Conservation (phyloP, 1,139 yeast genomes). For the Fermentozyma sake region DNA sequence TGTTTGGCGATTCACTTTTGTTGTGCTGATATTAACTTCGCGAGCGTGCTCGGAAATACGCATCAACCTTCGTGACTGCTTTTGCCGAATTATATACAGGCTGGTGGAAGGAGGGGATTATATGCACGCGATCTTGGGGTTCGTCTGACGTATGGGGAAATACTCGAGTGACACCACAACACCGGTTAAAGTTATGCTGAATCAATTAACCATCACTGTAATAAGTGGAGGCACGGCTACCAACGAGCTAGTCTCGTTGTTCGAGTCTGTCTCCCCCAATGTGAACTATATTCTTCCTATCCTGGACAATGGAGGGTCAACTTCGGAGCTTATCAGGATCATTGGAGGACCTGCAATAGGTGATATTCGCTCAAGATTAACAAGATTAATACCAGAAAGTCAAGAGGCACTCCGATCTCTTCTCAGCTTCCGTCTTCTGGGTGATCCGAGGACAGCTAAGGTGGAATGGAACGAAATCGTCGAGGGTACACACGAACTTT, state of each 20-base stretch:
- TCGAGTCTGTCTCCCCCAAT: slow-evolving; percentile 33
- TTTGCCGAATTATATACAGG: slow-evolving; percentile 30
- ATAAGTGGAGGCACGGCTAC: slow-evolving; percentile 79
- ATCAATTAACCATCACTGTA: too few species aligned
- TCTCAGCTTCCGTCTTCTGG: slow-evolving; percentile 59
- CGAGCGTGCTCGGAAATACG: slow-evolving; percentile 33
- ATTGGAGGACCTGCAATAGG: slow-evolving; percentile 96
- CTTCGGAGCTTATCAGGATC: slow-evolving; percentile 84
- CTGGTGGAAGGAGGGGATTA: too few species aligned
- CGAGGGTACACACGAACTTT: slow-evolving; percentile 70
- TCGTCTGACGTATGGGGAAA: too few species aligned
- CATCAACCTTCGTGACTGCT: slow-evolving; percentile 31
- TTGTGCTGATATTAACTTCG: slow-evolving; percentile 23
- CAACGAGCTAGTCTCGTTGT: slow-evolving; percentile 53
- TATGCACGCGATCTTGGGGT: too few species aligned
- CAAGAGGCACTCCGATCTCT: slow-evolving; percentile 43
- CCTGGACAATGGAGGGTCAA: slow-evolving; percentile 93
- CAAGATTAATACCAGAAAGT: slow-evolving; percentile 57
- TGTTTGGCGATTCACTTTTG: too few species aligned
- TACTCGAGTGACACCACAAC: too few species aligned
- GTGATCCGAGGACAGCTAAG: slow-evolving; percentile 52
- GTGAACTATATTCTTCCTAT: slow-evolving; percentile 74
- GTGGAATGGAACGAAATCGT: slow-evolving; percentile 73
- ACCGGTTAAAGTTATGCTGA: too few species aligned
- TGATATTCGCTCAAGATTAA: slow-evolving; percentile 78